Base-by-base conservation (phyloP, 2,329 filamentous ascomycete genomes). In the Xylaria multiplex region DNA sequence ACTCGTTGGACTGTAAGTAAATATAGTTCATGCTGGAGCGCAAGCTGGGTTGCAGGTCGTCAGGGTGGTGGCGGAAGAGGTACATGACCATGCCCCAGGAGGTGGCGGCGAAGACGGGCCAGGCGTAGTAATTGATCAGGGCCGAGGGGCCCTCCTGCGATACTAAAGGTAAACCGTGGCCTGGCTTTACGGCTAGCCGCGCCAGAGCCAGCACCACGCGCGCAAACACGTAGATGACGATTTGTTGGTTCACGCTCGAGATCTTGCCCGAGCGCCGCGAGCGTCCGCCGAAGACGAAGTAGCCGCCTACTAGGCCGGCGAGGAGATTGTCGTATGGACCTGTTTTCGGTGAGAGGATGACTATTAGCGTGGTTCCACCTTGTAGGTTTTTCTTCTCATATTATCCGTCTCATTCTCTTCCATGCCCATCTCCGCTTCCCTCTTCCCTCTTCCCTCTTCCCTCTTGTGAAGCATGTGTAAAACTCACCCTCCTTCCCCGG, bases 1-100 rank as follows among this genome's bases (percentile, higher is more conserved):
- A 99, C 65, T 91, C 85, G 75, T 97, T 91, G 70, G 92, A 93
- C 79, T 98, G 91, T 65, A 88, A 85, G 78, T 95, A 99, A 84
- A 99, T 97, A 77, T 99, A 99, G 73, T 88, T 92, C 96, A 99
- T 99, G 82, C 93, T 97, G 81, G 90, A 94, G 78, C 93, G 87
- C 84, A 99, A 81, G 79, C 94, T 97, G 66, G 90, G 88, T 85
- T 97, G 96, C 77, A 99, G 86, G 63, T 92, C 93, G 74, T 96
- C 93, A 5, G 96, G 93, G 81, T 98, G 90, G 87, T 91, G 92
- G 74, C 92, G 88, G 83, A 97, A 99, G 67, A 99, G 81, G 81
- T 95, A 93, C 96, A 99, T 99, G 70, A 99, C 93, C 75, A 89
- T 84, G 4, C 91, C 96, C 96, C 96, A 99, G 76, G 91, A 96